Percentiles rank a stretch among this genome's conserved stretches.
Conservation (phyloP, 1,139 yeast genomes). For the Yamadazyma atmosphaerica region DNA sequence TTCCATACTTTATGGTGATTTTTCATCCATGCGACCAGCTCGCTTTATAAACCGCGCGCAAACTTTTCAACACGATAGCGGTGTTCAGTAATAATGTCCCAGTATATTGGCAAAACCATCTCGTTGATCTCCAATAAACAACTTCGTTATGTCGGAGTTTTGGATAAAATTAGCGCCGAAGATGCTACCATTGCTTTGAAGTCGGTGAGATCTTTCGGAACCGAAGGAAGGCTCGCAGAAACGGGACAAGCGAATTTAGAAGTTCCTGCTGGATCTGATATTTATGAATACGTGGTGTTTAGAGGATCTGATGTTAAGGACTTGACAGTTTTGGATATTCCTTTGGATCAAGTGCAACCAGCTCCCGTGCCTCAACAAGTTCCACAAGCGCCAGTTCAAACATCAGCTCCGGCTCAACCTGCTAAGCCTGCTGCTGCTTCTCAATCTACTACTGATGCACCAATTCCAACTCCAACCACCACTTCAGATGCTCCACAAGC, state of each 20-base stretch:
- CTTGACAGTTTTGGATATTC: constrained; percentile 74
- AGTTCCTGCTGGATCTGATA: constrained; percentile 70
- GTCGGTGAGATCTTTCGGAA: constrained; percentile 83
- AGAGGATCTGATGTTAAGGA: constrained; percentile 94
- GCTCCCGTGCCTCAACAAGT: constrained; percentile 10
- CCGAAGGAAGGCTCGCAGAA: constrained; percentile 79
- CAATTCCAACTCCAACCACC: constrained; percentile 8
- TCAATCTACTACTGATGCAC: constrained; percentile 1
- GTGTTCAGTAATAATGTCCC: constrained; percentile 55
- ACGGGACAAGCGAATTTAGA: constrained; percentile 66
- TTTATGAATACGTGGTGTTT: constrained; percentile 80
- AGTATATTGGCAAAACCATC: constrained; percentile 89
- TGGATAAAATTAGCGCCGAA: constrained; percentile 86
- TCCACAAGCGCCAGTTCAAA: constrained; percentile 6
- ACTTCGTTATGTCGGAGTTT: constrained; percentile 82
- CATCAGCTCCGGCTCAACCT: constrained; percentile 9
- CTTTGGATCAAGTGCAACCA: constrained; percentile 55
- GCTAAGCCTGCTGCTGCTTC: constrained; percentile 12
- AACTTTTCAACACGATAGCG: not conserved
- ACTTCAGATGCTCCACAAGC: constrained; percentile 8
- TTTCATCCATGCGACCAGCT: too few relatives aligned
- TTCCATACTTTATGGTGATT: too few relatives aligned
- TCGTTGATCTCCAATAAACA: constrained; percentile 87
- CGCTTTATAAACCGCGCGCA: too few relatives aligned
- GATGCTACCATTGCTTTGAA: constrained; percentile 87